phyloP scores from a whole-genome alignment of 805 yeast genomes.

The Candida germanica region DNA sequence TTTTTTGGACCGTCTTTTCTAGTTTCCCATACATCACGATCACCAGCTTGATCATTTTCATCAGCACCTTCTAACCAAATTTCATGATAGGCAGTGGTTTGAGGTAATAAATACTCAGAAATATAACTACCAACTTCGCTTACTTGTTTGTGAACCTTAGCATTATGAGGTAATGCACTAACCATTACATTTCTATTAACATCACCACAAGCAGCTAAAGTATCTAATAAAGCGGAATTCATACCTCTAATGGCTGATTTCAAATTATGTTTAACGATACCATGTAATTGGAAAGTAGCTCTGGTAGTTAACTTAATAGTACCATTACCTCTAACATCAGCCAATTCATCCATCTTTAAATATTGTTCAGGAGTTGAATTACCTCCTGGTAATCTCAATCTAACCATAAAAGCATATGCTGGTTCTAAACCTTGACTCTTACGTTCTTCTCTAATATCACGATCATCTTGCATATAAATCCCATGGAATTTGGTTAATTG shows the following conservation, averaged over 20 bases:
- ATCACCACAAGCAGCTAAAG: constrained; percentile 98
- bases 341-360: constrained; percentile 77
- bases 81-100: constrained; percentile 94
- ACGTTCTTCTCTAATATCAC: constrained; percentile 91
- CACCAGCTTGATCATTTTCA: constrained; percentile 64
- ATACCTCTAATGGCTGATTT: constrained; percentile 91
- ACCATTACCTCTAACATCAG: constrained; percentile 84
- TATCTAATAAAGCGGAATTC: constrained; percentile 87
- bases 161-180: constrained; percentile 83
- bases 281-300: constrained; percentile 96
- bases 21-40: constrained; percentile 58
- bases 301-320: constrained; percentile 93
- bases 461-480: constrained; percentile 97
- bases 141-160: constrained; percentile 76
- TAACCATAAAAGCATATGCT: constrained; percentile 94
- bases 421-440: constrained; percentile 93
- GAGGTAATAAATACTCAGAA: constrained; percentile 81
- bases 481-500: constrained; percentile 97
- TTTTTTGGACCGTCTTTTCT: constrained; percentile 75
- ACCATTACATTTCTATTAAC: constrained; percentile 95
- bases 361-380: constrained; percentile 84
- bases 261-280: constrained; percentile 84
- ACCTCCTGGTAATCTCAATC: constrained; percentile 95
- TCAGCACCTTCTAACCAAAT: constrained; percentile 92
- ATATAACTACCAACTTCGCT: constrained; percentile 58